Evolutionary conservation across 768 basidiomycete species (phyloP).

Genomic region (Zangia roseola): DNA sequence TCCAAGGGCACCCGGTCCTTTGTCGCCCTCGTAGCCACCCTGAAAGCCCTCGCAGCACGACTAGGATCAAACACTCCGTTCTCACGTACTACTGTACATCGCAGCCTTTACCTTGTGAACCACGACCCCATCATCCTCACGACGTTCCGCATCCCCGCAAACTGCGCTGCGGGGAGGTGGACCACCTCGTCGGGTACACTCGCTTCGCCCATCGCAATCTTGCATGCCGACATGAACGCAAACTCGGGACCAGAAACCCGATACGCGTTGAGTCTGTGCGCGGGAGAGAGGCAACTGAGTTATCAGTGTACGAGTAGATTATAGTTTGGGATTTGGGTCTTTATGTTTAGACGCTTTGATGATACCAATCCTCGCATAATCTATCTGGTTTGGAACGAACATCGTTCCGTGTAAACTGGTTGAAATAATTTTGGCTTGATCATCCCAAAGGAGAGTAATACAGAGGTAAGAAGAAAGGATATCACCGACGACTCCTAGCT

Average conservation of each 20-base stretch:
- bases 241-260: no score
- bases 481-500: slow-evolving; percentile 36
- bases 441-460: slow-evolving; percentile 3
- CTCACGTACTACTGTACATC: slow-evolving; percentile 14
- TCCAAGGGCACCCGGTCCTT: slow-evolving; percentile 17
- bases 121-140: slow-evolving; percentile 27
- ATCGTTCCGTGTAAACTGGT: no score
- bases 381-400: no score
- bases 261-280: no score
- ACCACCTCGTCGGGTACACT: slow-evolving; percentile 27
- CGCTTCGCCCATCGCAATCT: slow-evolving; percentile 26
- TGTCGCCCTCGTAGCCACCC: slow-evolving; percentile 8
- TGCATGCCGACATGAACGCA: slow-evolving; percentile 33
- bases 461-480: slow-evolving; percentile 2
- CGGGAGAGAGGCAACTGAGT: no score
- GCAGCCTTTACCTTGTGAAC: slow-evolving; percentile 9
- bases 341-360: no score
- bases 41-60: slow-evolving; percentile 16
- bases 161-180: slow-evolving; percentile 33
- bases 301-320: no score
- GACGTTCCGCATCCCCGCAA: slow-evolving; percentile 27
- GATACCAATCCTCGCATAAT: no score
- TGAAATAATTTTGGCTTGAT: not conserved
- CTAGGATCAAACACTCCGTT: slow-evolving; percentile 16
- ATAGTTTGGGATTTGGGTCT: no score